phyloP scores from a whole-genome alignment of 164 flowering plant species.

The Akebia trifoliata region DNA sequence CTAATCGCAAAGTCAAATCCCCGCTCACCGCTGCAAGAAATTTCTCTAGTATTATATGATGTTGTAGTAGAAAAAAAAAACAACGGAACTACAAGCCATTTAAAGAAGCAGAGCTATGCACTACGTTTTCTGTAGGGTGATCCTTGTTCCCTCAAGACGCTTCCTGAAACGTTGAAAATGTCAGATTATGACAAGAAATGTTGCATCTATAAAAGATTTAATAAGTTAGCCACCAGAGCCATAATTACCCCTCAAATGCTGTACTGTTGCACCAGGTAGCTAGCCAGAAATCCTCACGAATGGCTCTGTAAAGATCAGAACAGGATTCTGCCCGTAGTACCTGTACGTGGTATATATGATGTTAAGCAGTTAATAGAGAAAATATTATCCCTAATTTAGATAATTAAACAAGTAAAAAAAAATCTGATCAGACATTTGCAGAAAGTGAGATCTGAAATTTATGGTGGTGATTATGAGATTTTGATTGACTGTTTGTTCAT shows the following conservation, averaged over 20 bases:
- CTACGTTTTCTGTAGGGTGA: constrained; percentile 72
- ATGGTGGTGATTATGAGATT: too few relatives aligned
- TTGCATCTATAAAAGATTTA: constrained; percentile 5
- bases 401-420: neutral
- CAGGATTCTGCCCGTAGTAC: constrained; percentile 62
- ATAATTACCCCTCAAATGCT: constrained; percentile 75
- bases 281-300: constrained; percentile 94
- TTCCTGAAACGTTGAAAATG: constrained; percentile 51
- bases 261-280: constrained; percentile 85
- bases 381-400: neutral
- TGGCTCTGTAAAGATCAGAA: constrained; percentile 60
- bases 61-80: neutral
- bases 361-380: neutral
- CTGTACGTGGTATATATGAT: constrained; percentile 33
- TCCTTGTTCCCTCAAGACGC: constrained; percentile 89
- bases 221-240: neutral
- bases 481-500: too few relatives aligned
- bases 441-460: too few relatives aligned
- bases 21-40: constrained; percentile 44
- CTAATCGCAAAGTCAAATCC: constrained; percentile 84
- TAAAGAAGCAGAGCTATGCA: neutral
- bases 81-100: neutral
- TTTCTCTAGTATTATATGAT: constrained; percentile 2
- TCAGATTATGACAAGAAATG: constrained; percentile 5
- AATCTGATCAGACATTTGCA: too few relatives aligned